phyloP scores from a whole-genome alignment of 2,329 filamentous ascomycete species.

The Clathrospora elynae region DNA sequence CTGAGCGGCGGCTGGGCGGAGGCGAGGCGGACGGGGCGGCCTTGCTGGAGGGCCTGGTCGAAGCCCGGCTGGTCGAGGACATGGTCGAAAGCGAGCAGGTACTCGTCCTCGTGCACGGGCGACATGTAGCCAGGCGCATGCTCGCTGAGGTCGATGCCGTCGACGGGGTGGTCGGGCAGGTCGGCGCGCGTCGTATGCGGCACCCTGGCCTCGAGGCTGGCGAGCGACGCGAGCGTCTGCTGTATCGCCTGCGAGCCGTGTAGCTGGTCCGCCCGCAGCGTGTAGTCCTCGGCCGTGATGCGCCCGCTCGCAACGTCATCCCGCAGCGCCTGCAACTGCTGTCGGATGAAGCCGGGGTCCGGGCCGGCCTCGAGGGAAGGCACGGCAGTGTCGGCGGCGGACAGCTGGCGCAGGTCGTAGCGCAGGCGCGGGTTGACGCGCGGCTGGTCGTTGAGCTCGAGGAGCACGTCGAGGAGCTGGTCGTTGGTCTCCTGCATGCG shows the following conservation, averaged over 20 bases:
- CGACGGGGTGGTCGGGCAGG: conserved; percentile 41
- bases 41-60: conserved; percentile 52
- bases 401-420: conserved; percentile 66
- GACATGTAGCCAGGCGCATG: conserved; percentile 70
- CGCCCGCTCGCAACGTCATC: conserved; percentile 38
- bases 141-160: conserved; percentile 56
- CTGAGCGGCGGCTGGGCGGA: conserved; percentile 51
- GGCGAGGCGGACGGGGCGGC: conserved; percentile 47
- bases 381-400: conserved; percentile 36
- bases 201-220: conserved; percentile 48
- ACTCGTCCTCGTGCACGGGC: conserved; percentile 73
- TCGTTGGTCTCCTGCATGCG: conserved; percentile 90
- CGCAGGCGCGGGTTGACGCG: conserved; percentile 77
- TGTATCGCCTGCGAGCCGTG: conserved; percentile 33
- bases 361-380: conserved; percentile 32
- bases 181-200: conserved; percentile 47
- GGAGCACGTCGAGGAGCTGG: conserved; percentile 83
- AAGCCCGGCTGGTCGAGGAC: conserved; percentile 58
- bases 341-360: conserved; percentile 31
- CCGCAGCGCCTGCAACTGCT: conserved; percentile 42
- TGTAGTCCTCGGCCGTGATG: conserved; percentile 41
- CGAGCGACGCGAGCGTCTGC: conserved; percentile 40
- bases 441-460: conserved; percentile 84
- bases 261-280: conserved; percentile 33
- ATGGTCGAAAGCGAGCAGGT: conserved; percentile 68